Base-by-base conservation (phyloP, 2,329 filamentous ascomycete species). In the Cytospora schulzeri region DNA sequence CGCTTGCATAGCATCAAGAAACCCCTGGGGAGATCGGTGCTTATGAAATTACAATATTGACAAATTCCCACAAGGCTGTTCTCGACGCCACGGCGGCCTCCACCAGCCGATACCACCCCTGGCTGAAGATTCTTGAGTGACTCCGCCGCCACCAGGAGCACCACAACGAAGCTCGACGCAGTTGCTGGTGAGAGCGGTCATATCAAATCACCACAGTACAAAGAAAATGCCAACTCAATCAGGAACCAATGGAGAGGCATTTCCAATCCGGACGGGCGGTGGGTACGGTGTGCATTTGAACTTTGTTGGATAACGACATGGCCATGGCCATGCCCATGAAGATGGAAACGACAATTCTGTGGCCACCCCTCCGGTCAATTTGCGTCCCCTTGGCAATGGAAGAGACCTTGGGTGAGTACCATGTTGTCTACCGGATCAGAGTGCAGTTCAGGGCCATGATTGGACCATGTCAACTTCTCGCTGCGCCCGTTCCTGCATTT, bases 401-500 rank as follows among this genome's bases (percentile, higher is more conserved):
- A 29, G 31, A 52, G 31, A 62, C 19, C 59, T 52, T 53, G 54
- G 53, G 48, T 26, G 33, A 8, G 31, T 38, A 28, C 64, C 55
- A 48, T 59, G 63, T 31, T 38, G 35, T 41, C 31, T 53, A 57
- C 55, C 24, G 22, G 56, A 57, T 63, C 53, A 51, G 24, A 31
- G n/a, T n/a, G 24, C 19, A 19, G 41, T 35, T 53, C 33, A 29
- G 51, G 38, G 41, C 31, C 48, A 19, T 66, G 64, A 59, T 66
- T 66, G 64, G 61, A n/a, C 38, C 61, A 59, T 60, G 61, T 28
- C 61, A 52, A 51, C 54, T 33, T 29, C 50, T 31, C 26, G 50
- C 57, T 35, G 65, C 62, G 58, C 45, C 58, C 54, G 65, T 66
- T 65, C 65, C 65, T 66, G 65, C 65, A 66, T 66, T 57, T 66